Percentiles rank a stretch among this genome's conserved stretches.
Evolutionary conservation across 2,329 filamentous ascomycete genomes (phyloP).

Genomic region (Furcasterigmium furcatum): DNA sequence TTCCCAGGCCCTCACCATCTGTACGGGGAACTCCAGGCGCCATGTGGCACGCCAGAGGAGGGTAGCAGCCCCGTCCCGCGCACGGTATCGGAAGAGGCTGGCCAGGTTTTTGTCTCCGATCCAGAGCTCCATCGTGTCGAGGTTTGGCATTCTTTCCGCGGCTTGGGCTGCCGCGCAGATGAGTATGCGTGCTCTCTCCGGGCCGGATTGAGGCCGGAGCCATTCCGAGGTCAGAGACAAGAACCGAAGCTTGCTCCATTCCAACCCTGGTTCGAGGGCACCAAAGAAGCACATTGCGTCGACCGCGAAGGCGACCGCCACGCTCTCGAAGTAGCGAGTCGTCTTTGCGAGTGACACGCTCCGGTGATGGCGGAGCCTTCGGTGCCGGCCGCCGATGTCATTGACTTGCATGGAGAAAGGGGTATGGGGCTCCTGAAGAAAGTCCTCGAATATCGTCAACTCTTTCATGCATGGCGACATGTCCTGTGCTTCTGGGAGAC

Average conservation of each 20-base stretch:
- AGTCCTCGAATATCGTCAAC: background rate
- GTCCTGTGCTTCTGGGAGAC: too few species aligned
- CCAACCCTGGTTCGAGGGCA: constrained; percentile 19
- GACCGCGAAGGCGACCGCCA: too few species aligned
- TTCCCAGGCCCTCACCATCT: constrained; percentile 19
- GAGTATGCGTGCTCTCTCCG: constrained; percentile 13
- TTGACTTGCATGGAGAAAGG: background rate
- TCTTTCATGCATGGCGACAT: background rate
- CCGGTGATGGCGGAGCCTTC: too few species aligned
- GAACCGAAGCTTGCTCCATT: constrained; percentile 23
- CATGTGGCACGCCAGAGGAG: constrained; percentile 18
- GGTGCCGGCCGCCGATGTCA: background rate
- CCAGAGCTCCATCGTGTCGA: constrained; percentile 27
- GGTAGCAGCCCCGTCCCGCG: constrained; percentile 14
- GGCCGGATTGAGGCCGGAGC: constrained; percentile 17
- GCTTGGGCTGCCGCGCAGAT: constrained; percentile 17
- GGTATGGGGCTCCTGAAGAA: background rate
- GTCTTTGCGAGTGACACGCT: background rate
- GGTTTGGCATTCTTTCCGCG: constrained; percentile 21
- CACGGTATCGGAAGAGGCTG: constrained; percentile 18
- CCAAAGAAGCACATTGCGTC: constrained; percentile 2
- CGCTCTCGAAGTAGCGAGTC: background rate
- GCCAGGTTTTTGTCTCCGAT: constrained; percentile 19
- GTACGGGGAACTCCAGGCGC: constrained; percentile 9
- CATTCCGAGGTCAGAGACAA: constrained; percentile 26